These are phyloP conservation scores for Coffea canephora DNA, from an alignment of 257 asterid species.

Conservation along the genomic window DNA sequence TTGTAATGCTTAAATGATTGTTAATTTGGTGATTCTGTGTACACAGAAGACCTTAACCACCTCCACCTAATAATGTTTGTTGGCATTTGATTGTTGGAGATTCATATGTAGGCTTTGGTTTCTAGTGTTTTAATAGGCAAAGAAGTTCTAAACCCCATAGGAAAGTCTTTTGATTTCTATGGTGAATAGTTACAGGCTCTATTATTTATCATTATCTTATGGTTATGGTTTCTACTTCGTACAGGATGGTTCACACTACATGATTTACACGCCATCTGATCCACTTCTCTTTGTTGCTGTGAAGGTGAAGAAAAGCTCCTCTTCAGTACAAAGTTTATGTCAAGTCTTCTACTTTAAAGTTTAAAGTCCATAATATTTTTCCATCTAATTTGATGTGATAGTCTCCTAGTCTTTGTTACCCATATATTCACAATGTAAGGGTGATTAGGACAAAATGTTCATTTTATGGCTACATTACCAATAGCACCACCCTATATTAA, in stretches of 20 bases:
- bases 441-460: not conserved
- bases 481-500: not conserved
- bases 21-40: not conserved
- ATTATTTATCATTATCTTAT: conserved; percentile 14
- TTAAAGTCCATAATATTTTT: not conserved
- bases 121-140: not conserved
- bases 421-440: not conserved
- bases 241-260: conserved; percentile 98
- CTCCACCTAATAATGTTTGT: not conserved
- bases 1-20: not conserved
- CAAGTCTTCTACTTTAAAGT: not conserved
- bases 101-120: not conserved
- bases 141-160: not conserved
- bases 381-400: not conserved
- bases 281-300: conserved; percentile 93
- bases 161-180: not conserved
- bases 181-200: not conserved
- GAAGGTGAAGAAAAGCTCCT: conserved; percentile 48
- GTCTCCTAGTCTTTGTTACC: not conserved
- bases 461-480: not conserved
- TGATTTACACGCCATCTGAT: conserved; percentile 96
- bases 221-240: conserved; percentile 28
- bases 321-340: not conserved
- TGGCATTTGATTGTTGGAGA: not conserved
- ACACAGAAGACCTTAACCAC: not conserved